These are phyloP conservation scores for Marasmius sp. DNA, from an alignment of 1,284 basidiomycete genomes.

Conservation along the genomic window DNA sequence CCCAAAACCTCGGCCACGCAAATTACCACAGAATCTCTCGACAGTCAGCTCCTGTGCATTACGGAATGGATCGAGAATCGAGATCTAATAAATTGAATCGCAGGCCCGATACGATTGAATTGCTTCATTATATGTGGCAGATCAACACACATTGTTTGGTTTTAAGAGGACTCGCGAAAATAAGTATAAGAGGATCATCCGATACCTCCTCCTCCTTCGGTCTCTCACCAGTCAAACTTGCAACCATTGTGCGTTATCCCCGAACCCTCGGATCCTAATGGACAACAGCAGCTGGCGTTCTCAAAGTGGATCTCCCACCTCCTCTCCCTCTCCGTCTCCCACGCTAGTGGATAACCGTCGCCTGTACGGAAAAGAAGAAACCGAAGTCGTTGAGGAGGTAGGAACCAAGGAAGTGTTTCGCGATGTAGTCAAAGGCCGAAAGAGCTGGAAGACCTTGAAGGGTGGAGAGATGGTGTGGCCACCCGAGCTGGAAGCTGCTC, in stretches of 20 bases:
- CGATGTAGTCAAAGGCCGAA: conserved; percentile 64
- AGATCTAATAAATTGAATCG: not conserved
- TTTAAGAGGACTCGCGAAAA: not conserved
- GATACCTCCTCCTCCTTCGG: not conserved
- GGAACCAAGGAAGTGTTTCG: conserved; percentile 54
- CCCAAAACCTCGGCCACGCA: not conserved
- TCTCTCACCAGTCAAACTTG: not conserved
- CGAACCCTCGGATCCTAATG: not conserved
- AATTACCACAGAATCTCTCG: not conserved
- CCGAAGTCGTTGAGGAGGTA: conserved; percentile 10
- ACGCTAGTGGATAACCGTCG: conserved; percentile 1
- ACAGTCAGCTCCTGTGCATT: not conserved
- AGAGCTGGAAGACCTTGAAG: conserved; percentile 72
- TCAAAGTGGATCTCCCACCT: not conserved
- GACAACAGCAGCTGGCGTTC: not conserved
- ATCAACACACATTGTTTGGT: not conserved
- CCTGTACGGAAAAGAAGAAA: not conserved
- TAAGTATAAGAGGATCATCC: conserved; percentile 1
- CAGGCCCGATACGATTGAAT: not conserved
- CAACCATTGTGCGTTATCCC: not conserved
- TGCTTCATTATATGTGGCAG: not conserved
- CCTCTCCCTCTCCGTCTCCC: conserved; percentile 2
- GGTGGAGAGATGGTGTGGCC: conserved; percentile 76
- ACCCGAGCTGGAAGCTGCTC: conserved; percentile 69
- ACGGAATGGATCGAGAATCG: not conserved